These are phyloP conservation scores for Colletotrichum caudatum DNA, from an alignment of 2,329 filamentous ascomycete species.

Conservation along the genomic window DNA sequence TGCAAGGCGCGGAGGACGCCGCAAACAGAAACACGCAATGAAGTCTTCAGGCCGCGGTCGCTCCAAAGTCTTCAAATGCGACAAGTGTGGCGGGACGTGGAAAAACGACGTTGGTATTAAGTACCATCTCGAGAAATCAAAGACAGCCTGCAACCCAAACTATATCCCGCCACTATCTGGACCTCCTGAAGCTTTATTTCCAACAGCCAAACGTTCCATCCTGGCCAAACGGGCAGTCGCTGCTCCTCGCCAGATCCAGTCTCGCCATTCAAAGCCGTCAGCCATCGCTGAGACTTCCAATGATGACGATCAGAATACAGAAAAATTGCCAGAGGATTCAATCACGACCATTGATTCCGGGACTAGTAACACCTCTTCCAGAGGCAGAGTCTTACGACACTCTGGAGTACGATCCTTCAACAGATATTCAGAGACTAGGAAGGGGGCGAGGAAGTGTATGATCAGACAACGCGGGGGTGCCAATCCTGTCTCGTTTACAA, in stretches of 20 bases:
- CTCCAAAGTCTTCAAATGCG: constrained; percentile 58
- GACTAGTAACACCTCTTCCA: not conserved
- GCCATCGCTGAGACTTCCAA: not conserved
- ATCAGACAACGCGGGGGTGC: not conserved
- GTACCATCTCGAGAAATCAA: constrained; percentile 69
- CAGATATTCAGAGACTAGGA: constrained; percentile 10
- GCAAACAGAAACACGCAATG: constrained; percentile 22
- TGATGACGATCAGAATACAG: constrained; percentile 1
- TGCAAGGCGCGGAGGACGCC: constrained; percentile 21
- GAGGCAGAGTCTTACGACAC: constrained; percentile 7
- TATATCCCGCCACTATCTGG: constrained; percentile 50
- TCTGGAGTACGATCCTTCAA: constrained; percentile 1
- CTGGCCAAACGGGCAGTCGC: constrained; percentile 6
- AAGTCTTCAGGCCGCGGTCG: constrained; percentile 39
- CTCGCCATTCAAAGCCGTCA: constrained; percentile 2
- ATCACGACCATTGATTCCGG: no score
- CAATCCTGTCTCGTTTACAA: constrained; percentile 1
- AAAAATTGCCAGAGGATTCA: not conserved
- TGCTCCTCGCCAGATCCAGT: constrained; percentile 16
- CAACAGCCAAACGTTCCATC: constrained; percentile 11
- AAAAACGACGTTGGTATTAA: constrained; percentile 70
- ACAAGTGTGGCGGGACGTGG: constrained; percentile 66
- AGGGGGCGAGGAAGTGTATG: constrained; percentile 4
- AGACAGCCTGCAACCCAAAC: constrained; percentile 64
- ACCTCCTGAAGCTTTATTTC: constrained; percentile 4